Conservation (phyloP, 139 green algal species). For the Coelastrella sp. region DNA sequence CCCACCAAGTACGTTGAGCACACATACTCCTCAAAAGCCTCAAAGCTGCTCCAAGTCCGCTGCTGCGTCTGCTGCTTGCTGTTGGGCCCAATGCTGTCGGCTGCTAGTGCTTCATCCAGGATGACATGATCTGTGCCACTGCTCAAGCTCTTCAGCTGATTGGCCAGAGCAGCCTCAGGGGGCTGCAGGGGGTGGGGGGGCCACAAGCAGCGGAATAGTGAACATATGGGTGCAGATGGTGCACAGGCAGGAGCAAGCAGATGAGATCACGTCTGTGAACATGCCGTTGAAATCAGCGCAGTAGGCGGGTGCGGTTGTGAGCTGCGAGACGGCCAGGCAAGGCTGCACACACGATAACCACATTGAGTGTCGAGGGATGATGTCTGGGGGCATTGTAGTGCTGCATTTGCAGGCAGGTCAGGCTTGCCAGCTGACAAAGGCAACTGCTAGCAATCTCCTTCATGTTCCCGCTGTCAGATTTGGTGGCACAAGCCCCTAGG, state of each 20-base stretch:
- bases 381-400: no score
- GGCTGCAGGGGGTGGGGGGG: background rate
- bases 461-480: background rate
- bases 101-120: background rate
- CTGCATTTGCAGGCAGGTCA: no score
- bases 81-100: background rate
- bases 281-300: background rate
- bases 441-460: background rate
- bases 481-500: background rate
- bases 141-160: background rate
- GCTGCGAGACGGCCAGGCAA: no score
- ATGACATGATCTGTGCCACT: background rate
- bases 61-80: background rate
- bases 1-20: constrained; percentile 6
- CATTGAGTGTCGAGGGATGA: no score
- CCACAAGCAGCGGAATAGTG: background rate
- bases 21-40: constrained; percentile 22
- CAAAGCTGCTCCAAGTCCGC: constrained; percentile 7
- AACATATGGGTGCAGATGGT: no score
- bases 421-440: no score
- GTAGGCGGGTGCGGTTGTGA: background rate
- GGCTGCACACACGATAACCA: no score
- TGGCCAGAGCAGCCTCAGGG: background rate
- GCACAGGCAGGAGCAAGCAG: background rate
- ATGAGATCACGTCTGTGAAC: background rate